Base-by-base conservation (phyloP, 306 rosid genomes). In the Casuarina glauca region DNA sequence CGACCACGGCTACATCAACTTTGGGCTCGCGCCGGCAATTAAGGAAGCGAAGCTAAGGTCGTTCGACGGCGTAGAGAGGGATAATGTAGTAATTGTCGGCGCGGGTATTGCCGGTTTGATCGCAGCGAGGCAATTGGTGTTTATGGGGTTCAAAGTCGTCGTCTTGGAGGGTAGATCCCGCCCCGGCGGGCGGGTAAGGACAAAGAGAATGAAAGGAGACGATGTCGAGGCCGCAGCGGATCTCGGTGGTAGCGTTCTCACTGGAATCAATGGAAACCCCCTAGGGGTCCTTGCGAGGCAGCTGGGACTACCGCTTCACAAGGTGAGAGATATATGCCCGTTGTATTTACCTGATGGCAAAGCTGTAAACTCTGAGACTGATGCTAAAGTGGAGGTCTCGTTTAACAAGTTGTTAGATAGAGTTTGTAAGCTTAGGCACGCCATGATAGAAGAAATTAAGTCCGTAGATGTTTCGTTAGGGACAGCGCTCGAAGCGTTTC, bases 191-290 rank as follows among this genome's bases (percentile, higher is more conserved):
- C 89, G 97, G 20, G 98, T 93, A 74, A 93, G 83, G 90, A 93
- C 97, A 13, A 93, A 72, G 89, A 93, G 68, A 86, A 88, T 93
- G 90, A 49, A 3, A 16, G 91, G 88, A 10, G 93, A 83, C 52
- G 87, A 81, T 0, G 77, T 84, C 41, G 90, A 63, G 81, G 98
- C 97, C 7, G 98, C 98, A 1, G 98, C 91, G 1, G 98, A 93
- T 76, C 93, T 93, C 4, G 97, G 98, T 86, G 98, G 98, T 11
- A 93, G 97, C 82, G 98, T 93, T 3, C 97, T 93, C 62, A 93
- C 97, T 2, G 98, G 98, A 63, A 91, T 93, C 5, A 91, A 91
- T 75, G 98, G 98, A 2, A 93, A 93, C 75, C 98, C 97, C 6
- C 90, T 93, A 6, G 94, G 98, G 26, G 98, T 93, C 85, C 89